Conservation (phyloP, 495 filamentous ascomycete species). For the Platismatia glauca region DNA sequence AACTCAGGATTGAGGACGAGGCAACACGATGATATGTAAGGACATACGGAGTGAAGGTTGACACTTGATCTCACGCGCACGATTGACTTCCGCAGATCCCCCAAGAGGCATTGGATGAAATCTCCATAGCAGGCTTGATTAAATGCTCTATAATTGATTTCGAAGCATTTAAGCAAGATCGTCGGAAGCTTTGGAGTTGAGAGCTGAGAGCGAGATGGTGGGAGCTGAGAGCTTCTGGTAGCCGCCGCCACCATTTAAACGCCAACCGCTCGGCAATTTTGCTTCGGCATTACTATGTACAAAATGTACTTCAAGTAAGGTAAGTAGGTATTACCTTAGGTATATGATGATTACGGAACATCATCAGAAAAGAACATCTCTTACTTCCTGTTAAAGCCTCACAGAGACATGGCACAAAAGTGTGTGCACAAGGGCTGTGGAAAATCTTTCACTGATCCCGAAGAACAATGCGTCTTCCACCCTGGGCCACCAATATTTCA, state of each 20-base stretch:
- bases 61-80: background rate
- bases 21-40: background rate
- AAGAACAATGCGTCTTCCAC: slow-evolving; percentile 86
- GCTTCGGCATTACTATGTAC: background rate
- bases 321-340: too few species aligned
- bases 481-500: slow-evolving; percentile 93
- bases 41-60: background rate
- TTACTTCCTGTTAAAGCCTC: background rate
- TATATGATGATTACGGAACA: background rate
- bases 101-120: background rate
- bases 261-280: slow-evolving; percentile 12
- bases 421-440: slow-evolving; percentile 95
- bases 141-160: background rate
- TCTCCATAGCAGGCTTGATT: background rate
- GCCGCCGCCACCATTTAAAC: background rate
- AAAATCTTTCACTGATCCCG: slow-evolving; percentile 72
- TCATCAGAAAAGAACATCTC: too few species aligned
- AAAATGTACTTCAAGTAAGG: too few species aligned
- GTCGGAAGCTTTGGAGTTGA: too few species aligned
- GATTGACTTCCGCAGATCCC: background rate
- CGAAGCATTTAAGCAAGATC: background rate
- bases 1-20: background rate
- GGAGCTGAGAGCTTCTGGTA: background rate
- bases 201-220: too few species aligned
- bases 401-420: slow-evolving; percentile 62